These are phyloP conservation scores for Pseudofabraea citricarpa DNA, from an alignment of 2,329 filamentous ascomycete species.

Conservation along the genomic window DNA sequence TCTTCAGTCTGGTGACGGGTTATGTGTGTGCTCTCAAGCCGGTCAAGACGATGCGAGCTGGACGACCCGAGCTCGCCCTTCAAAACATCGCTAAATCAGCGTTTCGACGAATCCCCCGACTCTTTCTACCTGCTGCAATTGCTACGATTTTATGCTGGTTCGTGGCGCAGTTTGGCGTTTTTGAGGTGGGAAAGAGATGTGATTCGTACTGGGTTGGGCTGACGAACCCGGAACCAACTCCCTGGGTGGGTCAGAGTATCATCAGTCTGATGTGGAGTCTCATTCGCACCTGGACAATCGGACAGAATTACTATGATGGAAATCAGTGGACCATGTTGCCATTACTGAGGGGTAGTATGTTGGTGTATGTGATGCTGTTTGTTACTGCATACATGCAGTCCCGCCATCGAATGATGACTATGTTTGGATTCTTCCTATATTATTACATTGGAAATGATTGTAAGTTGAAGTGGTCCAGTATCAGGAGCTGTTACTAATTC, in stretches of 20 bases:
- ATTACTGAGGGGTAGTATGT: slow-evolving; percentile 49
- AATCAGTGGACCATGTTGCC: slow-evolving; percentile 55
- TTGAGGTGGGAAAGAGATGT: slow-evolving; percentile 47
- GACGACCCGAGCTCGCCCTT: slow-evolving; percentile 48
- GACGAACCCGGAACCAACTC: slow-evolving; percentile 39
- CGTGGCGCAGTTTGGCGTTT: slow-evolving; percentile 50
- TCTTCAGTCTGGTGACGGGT: slow-evolving; percentile 61
- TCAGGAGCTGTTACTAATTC: neutral
- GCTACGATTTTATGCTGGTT: slow-evolving; percentile 53
- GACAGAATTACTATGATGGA: slow-evolving; percentile 47
- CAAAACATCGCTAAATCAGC: slow-evolving; percentile 50
- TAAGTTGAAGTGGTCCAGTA: slow-evolving; percentile 7
- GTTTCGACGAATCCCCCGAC: slow-evolving; percentile 51
- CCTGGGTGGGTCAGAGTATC: slow-evolving; percentile 36
- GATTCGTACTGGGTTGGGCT: slow-evolving; percentile 55
- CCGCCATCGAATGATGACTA: slow-evolving; percentile 42
- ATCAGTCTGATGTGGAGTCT: slow-evolving; percentile 39
- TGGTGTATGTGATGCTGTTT: slow-evolving; percentile 48
- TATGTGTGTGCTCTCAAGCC: slow-evolving; percentile 61
- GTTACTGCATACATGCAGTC: slow-evolving; percentile 45
- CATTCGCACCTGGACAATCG: slow-evolving; percentile 45
- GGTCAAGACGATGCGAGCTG: slow-evolving; percentile 48
- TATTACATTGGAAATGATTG: slow-evolving; percentile 32
- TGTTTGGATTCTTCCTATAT: slow-evolving; percentile 43
- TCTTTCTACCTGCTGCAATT: slow-evolving; percentile 52